Evolutionary conservation across 768 basidiomycete species (phyloP), one percentile per base, ranked within the genome.

Genomic region (Holtermanniella nyarrowii): DNA sequence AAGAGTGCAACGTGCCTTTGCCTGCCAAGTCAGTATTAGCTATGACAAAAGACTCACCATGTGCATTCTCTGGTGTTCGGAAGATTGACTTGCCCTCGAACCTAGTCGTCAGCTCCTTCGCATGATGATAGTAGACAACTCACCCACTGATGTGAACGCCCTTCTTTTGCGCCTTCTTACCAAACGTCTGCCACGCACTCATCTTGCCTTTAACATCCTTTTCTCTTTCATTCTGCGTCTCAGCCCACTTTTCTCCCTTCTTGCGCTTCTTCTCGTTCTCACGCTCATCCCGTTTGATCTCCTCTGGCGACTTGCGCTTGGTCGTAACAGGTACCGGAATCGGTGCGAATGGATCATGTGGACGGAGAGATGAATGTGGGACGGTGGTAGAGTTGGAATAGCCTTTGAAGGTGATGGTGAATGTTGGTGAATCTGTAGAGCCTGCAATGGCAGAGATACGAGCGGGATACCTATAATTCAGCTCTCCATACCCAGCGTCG

Each of bases 231-330:
- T 69, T 61, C 49, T 69, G 68, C 16, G 50, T 59, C 52, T 67
- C 70, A 54, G 68, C 64, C 72, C 72, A 72, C 48, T 71, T 70
- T 46, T 73, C 72, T 25, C 68, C 70, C 62, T 73, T 73, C 56
- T 61, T 62, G 59, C 69, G 71, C 60, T 69, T 70, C 62, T 68
- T 68, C 49, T 70, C 72, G 58, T 72, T 72, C 43, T 71, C 72
- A 53, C 54, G 55, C 26, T 73, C 72, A 27, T 57, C 58, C 42
- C 31, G 31, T 16, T 7, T 16, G 2, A 53, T 59, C 53, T 68
- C 52, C 21, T 63, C 63, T n/a, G 61, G 65, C 2, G 55, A 46
- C 5, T 60, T 63, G 10, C 72, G 54, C 53, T 71, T 72, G 24
- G 3, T 23, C 14, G 52, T 42, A 24, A 60, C 51, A 31, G 63